Evolutionary conservation across 768 basidiomycete genomes (phyloP).

Genomic region (Auriscalpium orientale): DNA sequence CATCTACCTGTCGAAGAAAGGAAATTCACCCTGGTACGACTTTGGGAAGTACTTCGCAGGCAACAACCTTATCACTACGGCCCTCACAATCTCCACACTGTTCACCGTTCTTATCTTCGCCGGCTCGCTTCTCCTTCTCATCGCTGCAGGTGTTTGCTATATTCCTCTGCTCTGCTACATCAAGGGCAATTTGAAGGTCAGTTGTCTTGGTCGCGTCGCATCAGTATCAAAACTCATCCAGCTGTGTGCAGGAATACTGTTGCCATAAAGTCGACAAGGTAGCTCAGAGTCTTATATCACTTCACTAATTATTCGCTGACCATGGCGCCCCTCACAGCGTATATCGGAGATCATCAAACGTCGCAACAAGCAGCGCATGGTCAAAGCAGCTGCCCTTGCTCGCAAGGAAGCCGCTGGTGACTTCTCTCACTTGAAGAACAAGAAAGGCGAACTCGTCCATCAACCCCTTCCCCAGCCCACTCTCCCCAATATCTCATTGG

Average conservation of each 20-base stretch:
- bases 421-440: conserved; percentile 86
- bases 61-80: conserved; percentile 63
- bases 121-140: conserved; percentile 73
- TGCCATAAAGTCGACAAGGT: conserved; percentile 99
- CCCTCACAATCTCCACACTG: conserved; percentile 80
- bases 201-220: conserved; percentile 3
- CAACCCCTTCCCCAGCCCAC: conserved; percentile 89
- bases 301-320: not conserved
- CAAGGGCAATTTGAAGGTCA: conserved; percentile 91
- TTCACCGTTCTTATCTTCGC: conserved; percentile 87
- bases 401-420: conserved; percentile 90
- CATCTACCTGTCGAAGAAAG: conserved; percentile 58
- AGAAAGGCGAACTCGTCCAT: conserved; percentile 79
- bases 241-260: conserved; percentile 71
- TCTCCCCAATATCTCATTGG: conserved; percentile 83
- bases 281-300: conserved; percentile 6
- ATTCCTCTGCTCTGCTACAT: conserved; percentile 94
- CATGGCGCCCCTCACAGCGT: conserved; percentile 41
- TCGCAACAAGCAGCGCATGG: conserved; percentile 78
- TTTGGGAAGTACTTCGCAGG: conserved; percentile 72
- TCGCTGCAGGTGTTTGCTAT: conserved; percentile 81
- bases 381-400: conserved; percentile 72
- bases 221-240: too few species aligned
- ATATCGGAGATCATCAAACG: conserved; percentile 91
- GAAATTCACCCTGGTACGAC: conserved; percentile 54